These are phyloP conservation scores for Tetracentron sinense DNA, from an alignment of 164 flowering plant genomes.

Conservation along the genomic window DNA sequence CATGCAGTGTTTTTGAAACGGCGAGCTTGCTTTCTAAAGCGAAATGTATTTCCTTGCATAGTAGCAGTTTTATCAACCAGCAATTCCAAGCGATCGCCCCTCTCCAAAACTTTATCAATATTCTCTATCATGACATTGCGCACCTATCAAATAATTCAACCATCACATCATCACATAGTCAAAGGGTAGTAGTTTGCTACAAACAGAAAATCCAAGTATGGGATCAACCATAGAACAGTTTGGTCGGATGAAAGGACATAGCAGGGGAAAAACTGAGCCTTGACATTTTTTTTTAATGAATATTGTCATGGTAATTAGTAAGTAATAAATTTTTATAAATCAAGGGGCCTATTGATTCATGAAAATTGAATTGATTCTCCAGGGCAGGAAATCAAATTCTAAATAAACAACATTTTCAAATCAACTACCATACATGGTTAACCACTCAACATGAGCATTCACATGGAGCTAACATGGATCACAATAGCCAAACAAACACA, in stretches of 20 bases:
- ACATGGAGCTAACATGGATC: no score
- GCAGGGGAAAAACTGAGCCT: background rate
- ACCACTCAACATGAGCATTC: background rate
- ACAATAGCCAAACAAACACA: background rate
- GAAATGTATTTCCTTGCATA: conserved; percentile 70
- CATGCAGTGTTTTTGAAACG: conserved; percentile 56
- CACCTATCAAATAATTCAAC: conserved; percentile 41
- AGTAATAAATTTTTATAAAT: no score
- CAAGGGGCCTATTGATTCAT: background rate
- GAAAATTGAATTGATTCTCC: background rate
- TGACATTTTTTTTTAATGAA: no score
- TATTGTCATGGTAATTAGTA: no score
- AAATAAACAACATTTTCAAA: no score
- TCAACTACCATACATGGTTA: background rate
- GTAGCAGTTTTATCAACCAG: conserved; percentile 66
- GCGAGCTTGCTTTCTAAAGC: conserved; percentile 71
- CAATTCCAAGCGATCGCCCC: conserved; percentile 79
- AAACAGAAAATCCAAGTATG: background rate
- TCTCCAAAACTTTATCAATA: conserved; percentile 79
- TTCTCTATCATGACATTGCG: conserved; percentile 78
- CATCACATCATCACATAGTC: conserved; percentile 8
- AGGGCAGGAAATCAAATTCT: background rate
- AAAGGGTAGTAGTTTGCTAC: background rate
- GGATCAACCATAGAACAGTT: background rate
- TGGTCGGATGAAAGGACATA: background rate